Percentiles rank a stretch among this genome's conserved stretches.
Conservation (phyloP, 1,284 basidiomycete species). For the Sporisorium scitamineum region DNA sequence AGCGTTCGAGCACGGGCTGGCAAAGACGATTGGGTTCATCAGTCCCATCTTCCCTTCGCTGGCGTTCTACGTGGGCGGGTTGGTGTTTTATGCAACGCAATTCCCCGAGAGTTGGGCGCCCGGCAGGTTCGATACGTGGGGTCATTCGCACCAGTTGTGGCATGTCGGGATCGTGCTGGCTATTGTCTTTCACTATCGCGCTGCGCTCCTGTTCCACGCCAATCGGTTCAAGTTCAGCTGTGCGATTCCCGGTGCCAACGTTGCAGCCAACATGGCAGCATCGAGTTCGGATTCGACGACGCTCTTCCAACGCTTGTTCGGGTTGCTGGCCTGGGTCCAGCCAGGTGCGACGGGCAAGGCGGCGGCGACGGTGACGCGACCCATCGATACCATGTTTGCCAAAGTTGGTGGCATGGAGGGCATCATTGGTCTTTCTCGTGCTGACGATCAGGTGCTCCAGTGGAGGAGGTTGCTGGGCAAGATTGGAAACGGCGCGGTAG, state of each 20-base stretch:
- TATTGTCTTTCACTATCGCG: constrained; percentile 64
- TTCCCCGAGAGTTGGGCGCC: constrained; percentile 65
- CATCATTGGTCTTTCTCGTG: constrained; percentile 50
- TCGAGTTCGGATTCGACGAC: constrained; percentile 8
- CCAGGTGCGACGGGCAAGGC: constrained; percentile 23
- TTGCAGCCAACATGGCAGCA: constrained; percentile 13
- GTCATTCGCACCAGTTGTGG: constrained; percentile 68
- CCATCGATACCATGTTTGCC: constrained; percentile 48
- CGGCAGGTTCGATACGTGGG: constrained; percentile 63
- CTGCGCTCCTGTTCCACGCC: constrained; percentile 61
- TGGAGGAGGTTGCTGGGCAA: constrained; percentile 55
- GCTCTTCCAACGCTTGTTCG: constrained; percentile 22
- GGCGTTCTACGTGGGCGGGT: constrained; percentile 60
- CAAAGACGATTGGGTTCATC: constrained; percentile 60
- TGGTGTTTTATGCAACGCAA: constrained; percentile 64
- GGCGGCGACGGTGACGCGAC: constrained; percentile 25
- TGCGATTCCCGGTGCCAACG: constrained; percentile 22
- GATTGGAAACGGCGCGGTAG: constrained; percentile 57
- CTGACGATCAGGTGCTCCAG: constrained; percentile 57
- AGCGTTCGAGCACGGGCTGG: constrained; percentile 61
- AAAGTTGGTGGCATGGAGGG: constrained; percentile 56
- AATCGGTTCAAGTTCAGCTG: constrained; percentile 66
- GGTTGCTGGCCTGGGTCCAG: constrained; percentile 17
- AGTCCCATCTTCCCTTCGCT: constrained; percentile 64
- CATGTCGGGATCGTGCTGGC: constrained; percentile 66